These are phyloP conservation scores for Linderniella brevidens DNA, from an alignment of 257 asterid species.

Conservation along the genomic window DNA sequence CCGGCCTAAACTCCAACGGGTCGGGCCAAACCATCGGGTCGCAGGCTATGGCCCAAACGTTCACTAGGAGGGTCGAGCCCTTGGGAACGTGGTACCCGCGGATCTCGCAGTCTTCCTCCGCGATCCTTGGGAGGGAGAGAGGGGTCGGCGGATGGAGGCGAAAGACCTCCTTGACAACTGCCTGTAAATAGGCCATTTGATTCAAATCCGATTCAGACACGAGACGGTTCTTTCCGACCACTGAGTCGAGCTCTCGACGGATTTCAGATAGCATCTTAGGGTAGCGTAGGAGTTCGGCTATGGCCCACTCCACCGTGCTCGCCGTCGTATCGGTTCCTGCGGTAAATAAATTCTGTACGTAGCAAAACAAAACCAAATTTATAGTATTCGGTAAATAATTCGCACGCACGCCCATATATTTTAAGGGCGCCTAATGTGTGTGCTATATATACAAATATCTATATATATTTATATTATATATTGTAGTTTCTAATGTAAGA, in stretches of 20 bases:
- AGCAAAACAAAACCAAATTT: no score
- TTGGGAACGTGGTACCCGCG: constrained; percentile 60
- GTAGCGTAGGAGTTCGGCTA: constrained; percentile 56
- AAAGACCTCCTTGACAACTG: constrained; percentile 59
- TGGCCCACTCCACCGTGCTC: constrained; percentile 85
- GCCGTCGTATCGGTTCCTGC: constrained; percentile 87
- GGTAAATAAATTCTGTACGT: constrained; percentile 41
- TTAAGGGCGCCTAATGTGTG: no score
- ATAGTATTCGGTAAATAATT: no score
- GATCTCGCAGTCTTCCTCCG: constrained; percentile 38
- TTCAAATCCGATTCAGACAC: constrained; percentile 43
- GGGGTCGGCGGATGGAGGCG: constrained; percentile 91
- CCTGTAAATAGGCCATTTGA: constrained; percentile 40
- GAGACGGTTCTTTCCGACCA: constrained; percentile 36
- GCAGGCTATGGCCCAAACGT: constrained; percentile 81
- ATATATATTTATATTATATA: no score
- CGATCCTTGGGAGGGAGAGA: constrained; percentile 70
- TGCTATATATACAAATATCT: no score
- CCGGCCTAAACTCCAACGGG: constrained; percentile 53
- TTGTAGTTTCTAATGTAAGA: no score
- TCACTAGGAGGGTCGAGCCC: constrained; percentile 63
- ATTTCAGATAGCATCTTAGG: constrained; percentile 37
- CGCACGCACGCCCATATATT: no score
- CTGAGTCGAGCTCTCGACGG: constrained; percentile 37
- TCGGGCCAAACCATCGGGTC: constrained; percentile 52